phyloP scores from a whole-genome alignment of 1,139 yeast genomes.

The Nakaseomyces sp. region DNA sequence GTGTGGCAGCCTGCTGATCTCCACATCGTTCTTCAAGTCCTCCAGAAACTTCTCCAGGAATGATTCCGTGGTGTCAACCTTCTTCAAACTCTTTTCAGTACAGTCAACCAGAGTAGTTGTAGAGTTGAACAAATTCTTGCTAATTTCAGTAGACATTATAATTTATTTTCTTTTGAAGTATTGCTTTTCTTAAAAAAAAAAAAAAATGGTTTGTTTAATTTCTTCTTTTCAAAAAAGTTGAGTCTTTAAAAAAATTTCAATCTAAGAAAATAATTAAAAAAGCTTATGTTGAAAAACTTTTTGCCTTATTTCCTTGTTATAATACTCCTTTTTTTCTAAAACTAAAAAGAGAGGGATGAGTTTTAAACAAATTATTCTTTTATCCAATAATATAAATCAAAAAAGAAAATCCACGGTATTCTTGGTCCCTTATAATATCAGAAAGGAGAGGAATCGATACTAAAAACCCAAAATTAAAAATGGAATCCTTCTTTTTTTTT shows the following conservation, averaged over 20 bases:
- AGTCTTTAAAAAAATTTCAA: no score
- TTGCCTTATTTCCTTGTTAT: no score
- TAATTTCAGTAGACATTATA: conserved; percentile 5
- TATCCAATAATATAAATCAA: no score
- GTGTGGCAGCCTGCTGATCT: conserved; percentile 17
- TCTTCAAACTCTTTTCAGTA: conserved; percentile 3
- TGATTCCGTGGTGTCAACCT: conserved; percentile 6
- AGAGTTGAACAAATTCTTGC: conserved; percentile 9
- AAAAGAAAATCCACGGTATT: no score
- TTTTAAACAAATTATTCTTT: neutral
- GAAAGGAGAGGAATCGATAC: no score
- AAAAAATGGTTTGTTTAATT: neutral
- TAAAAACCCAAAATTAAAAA: no score
- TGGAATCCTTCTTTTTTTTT: no score
- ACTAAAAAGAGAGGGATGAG: no score
- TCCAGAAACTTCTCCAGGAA: conserved; percentile 6
- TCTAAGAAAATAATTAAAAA: no score
- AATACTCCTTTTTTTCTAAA: no score
- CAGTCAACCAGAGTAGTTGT: conserved; percentile 15
- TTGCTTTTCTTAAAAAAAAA: neutral
- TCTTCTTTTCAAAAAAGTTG: no score
- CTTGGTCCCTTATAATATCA: no score
- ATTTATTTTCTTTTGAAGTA: neutral
- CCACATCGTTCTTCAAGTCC: conserved; percentile 10
- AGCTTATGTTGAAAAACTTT: neutral